Evolutionary conservation across 352 stramenopile species (phyloP), one percentile per base, ranked within the genome.

Genomic region (Peronospora tabacina): DNA sequence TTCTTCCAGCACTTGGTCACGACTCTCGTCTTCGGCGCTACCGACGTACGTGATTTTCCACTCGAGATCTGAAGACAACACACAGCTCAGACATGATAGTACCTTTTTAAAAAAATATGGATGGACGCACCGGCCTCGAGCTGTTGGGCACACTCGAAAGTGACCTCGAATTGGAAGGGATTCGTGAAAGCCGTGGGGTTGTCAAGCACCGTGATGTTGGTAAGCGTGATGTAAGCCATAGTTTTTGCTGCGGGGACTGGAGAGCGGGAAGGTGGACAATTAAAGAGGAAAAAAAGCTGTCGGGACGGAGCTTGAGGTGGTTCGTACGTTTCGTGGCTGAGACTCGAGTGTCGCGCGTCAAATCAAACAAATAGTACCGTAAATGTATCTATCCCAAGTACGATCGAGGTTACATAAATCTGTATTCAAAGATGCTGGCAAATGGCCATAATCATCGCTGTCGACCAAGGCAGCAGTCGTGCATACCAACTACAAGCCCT

Each of bases 41-140:
- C 96, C 96, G 0, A 99, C 96, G 70, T 99, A 99, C 34, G 96
- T 96, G 45, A 99, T 96, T 73, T 98, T 98, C 97, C 96, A 99
- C 86, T 99, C 96, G 24, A 99, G 65, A 64, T 99, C 96, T 97
- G 63, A 16, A 11, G n/a, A 39, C 22, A 33, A 44, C 17, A 47
- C 6, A 54, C 26, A 16, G 13, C 16, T 32, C 19, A 44, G 13
- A 49, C 39, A 24, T 28, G 32, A 34, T 33, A 41, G 8, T 17
- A 37, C 20, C 22, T 19, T 19, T 5, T 8, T 30, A 20, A 22
- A 29, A 7, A 8, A 36, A 10, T n/a, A 39, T 39, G 8, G 1
- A 17, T 15, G 9, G 22, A 73, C 72, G 62, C 50, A 90, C 82
- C 87, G 49, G 98, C 95, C 52, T 97, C 84, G 2, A 99, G 79